Conservation (phyloP, 2,329 filamentous ascomycete genomes). For the Cercospora nicotianae region DNA sequence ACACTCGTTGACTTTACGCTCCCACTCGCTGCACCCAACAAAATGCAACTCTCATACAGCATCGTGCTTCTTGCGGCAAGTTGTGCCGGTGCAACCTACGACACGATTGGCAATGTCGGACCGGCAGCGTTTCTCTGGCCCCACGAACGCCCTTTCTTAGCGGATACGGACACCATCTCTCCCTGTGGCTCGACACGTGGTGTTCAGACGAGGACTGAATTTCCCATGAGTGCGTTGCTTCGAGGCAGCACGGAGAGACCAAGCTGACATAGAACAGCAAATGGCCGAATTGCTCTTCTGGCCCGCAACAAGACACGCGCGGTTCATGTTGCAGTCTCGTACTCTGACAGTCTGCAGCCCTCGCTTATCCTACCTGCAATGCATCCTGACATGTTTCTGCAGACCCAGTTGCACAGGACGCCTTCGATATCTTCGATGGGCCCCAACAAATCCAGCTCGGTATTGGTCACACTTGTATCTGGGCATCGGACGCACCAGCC, state of each 20-base stretch:
- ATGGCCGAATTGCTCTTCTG: slow-evolving; percentile 57
- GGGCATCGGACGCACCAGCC: slow-evolving; percentile 40
- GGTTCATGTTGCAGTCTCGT: slow-evolving; percentile 56
- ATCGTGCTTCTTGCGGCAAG: background rate
- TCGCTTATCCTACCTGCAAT: background rate
- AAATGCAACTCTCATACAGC: background rate
- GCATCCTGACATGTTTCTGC: background rate
- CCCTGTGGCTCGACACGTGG: slow-evolving; percentile 58
- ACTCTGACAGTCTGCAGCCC: slow-evolving; percentile 48
- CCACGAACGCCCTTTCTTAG: slow-evolving; percentile 57
- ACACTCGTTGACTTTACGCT: background rate
- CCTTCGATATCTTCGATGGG: slow-evolving; percentile 42
- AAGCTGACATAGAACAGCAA: slow-evolving; percentile 41
- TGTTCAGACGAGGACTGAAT: slow-evolving; percentile 54
- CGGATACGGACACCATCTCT: slow-evolving; percentile 55
- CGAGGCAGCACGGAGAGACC: background rate
- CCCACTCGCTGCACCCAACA: background rate
- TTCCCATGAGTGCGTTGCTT: slow-evolving; percentile 53
- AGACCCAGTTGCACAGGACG: slow-evolving; percentile 45
- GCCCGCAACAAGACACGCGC: slow-evolving; percentile 60
- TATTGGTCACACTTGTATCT: slow-evolving; percentile 49
- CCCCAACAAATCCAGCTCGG: slow-evolving; percentile 43
- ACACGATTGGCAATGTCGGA: slow-evolving; percentile 13
- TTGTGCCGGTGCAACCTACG: background rate
- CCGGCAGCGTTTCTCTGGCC: slow-evolving; percentile 56